Base-by-base conservation (phyloP, 2,329 filamentous ascomycete genomes). In the Alternaria angustiovoidea region DNA sequence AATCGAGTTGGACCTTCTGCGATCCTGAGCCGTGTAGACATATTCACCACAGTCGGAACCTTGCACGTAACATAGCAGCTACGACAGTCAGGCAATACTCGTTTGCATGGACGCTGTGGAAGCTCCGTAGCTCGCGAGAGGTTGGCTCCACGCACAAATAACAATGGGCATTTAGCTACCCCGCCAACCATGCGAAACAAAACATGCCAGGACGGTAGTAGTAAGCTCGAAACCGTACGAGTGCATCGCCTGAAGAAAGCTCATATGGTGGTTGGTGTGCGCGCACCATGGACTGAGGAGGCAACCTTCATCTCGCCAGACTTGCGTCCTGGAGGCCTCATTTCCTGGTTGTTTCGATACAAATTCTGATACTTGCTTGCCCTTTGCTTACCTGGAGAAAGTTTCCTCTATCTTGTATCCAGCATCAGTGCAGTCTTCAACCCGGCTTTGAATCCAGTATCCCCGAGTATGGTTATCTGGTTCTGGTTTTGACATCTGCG, bases 51-150 rank as follows among this genome's bases (percentile, higher is more conserved):
- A 49, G 57, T 54, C 66, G 60, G 63, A 61, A 54, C 63, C 55
- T 62, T 59, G 47, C 48, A 49, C 62, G 61, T 62, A 69, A 65
- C 14, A 58, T 66, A 64, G 61, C 53, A 59, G 59, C 55, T 62
- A 69, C 66, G 41, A 49, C 62, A 70, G 68, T 64, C 62, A 58
- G 61, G 57, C 59, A 63, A 65, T 60, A 63, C 58, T 61, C 48
- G 44, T 49, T 54, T 59, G 46, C 49, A 47, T 39, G 18, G 26
- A 48, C 12, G 28, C 11, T 30, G 44, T 34, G 18, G n/a, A 18
- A 48, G 44, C 28, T 6, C 18, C 39, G 39, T 7, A 22, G 5
- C 11, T 41, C 6, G 14, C 18, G 18, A 22, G 9, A 41, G 7
- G 11, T 22, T 12, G 18, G 18, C 7, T 11, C 18, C 6, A 20